Conservation (phyloP, 2,329 filamentous ascomycete species). For the Metarhizium anisopliae region DNA sequence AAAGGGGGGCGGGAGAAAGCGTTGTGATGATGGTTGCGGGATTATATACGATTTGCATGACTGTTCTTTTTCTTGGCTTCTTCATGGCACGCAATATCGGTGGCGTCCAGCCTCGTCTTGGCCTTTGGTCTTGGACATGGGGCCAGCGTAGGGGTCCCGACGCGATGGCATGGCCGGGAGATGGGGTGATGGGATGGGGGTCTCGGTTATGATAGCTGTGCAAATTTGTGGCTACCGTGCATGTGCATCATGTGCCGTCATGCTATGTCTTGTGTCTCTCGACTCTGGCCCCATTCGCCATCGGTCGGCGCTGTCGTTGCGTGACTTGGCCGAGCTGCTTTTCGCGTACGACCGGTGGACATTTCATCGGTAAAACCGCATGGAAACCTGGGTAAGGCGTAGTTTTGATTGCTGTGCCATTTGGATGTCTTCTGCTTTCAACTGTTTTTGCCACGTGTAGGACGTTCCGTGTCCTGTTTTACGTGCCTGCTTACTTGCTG, state of each 20-base stretch:
- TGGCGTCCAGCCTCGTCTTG: not conserved
- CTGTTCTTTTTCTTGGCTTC: not conserved
- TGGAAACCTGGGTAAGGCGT: too few relatives aligned
- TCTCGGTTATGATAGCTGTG: not conserved
- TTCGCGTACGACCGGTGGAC: too few relatives aligned
- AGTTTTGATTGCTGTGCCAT: too few relatives aligned
- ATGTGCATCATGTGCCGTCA: not conserved
- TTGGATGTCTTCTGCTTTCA: too few relatives aligned
- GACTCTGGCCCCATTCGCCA: not conserved
- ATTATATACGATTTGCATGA: not conserved
- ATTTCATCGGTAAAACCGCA: too few relatives aligned
- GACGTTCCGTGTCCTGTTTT: not conserved
- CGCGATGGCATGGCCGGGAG: not conserved
- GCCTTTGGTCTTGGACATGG: not conserved
- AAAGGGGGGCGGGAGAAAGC: not conserved
- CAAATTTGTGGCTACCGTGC: not conserved
- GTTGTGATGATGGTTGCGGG: not conserved
- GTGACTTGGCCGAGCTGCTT: too few relatives aligned
- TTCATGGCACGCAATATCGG: not conserved
- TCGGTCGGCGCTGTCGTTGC: not conserved
- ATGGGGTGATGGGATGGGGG: not conserved
- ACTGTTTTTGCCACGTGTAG: too few relatives aligned
- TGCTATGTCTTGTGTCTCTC: not conserved
- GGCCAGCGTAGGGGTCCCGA: not conserved
- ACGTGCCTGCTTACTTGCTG: too few relatives aligned